These are phyloP conservation scores for Schwanniomyces yamadae DNA, from an alignment of 805 yeast species.

Conservation along the genomic window DNA sequence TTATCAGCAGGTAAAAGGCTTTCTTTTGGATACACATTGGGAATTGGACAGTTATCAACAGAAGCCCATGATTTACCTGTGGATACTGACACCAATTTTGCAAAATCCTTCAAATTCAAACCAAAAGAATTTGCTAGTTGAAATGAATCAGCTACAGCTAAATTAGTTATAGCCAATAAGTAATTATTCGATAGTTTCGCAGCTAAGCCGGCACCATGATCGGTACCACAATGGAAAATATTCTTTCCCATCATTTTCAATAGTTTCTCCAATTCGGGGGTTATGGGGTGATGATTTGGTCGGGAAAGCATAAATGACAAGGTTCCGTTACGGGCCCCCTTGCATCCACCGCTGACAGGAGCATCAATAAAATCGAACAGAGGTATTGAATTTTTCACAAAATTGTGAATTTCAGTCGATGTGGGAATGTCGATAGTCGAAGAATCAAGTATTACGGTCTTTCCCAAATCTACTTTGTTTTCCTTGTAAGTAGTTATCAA, in stretches of 20 bases:
- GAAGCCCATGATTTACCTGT: constrained; percentile 57
- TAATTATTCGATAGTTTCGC: constrained; percentile 56
- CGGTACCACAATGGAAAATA: constrained; percentile 47
- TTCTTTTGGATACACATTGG: constrained; percentile 43
- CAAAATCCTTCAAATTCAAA: constrained; percentile 45
- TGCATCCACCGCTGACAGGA: constrained; percentile 57
- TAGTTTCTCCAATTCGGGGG: constrained; percentile 29
- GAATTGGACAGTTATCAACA: constrained; percentile 54
- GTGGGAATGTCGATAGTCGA: constrained; percentile 53
- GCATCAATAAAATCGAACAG: constrained; percentile 49
- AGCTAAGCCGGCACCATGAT: constrained; percentile 52
- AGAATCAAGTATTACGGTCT: constrained; percentile 44
- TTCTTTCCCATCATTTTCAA: constrained; percentile 47
- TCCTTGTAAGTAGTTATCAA: constrained; percentile 33
- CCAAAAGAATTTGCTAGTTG: constrained; percentile 51
- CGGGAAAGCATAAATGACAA: constrained; percentile 54
- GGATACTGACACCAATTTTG: constrained; percentile 49
- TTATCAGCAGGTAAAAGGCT: constrained; percentile 43
- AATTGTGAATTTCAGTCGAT: constrained; percentile 38
- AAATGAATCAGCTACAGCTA: constrained; percentile 56
- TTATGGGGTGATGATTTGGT: constrained; percentile 23
- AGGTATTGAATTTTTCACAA: constrained; percentile 31
- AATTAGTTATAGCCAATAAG: constrained; percentile 50
- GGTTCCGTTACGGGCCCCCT: constrained; percentile 52
- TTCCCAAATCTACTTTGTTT: constrained; percentile 6